Conservation (phyloP, 2,329 filamentous ascomycete genomes). For the Hypomyces perniciosus region DNA sequence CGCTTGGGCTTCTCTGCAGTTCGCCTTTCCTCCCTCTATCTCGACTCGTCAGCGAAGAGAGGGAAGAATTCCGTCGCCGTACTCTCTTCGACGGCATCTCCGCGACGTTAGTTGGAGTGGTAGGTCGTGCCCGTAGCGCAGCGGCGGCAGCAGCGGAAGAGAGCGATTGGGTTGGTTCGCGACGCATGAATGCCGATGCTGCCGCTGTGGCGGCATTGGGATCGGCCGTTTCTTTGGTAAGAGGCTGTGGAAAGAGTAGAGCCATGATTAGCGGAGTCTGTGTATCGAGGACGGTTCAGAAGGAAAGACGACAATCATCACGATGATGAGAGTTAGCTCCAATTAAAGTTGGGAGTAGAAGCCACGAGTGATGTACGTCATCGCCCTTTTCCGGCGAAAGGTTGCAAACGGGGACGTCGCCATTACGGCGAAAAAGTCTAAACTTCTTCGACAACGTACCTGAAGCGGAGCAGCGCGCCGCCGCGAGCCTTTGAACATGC, state of each 20-base stretch:
- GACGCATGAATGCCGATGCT: conserved; percentile 70
- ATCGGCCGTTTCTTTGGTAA: conserved; percentile 58
- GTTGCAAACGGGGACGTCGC: neutral
- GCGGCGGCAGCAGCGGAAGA: conserved; percentile 83
- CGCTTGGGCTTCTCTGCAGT: conserved; percentile 62
- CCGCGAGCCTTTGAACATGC: conserved; percentile 47
- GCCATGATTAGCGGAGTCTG: conserved; percentile 7
- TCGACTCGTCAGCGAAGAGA: conserved; percentile 58
- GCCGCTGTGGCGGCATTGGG: conserved; percentile 75
- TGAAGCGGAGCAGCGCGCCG: conserved; percentile 42
- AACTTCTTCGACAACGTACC: conserved; percentile 29
- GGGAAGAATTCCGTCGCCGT: conserved; percentile 63
- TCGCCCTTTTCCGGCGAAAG: neutral
- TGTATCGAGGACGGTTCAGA: neutral
- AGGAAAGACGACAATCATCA: neutral
- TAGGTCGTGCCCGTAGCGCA: conserved; percentile 71
- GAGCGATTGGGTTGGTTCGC: conserved; percentile 58
- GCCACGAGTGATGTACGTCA: neutral
- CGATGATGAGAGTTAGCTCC: neutral
- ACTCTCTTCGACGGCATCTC: conserved; percentile 86
- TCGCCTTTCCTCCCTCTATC: conserved; percentile 36
- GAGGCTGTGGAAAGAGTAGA: conserved; percentile 42
- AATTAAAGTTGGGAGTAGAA: neutral
- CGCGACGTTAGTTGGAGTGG: conserved; percentile 71
- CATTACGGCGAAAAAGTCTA: neutral